Base-by-base conservation (phyloP, 2,329 filamentous ascomycete species). In the Colletotrichum paranaense region DNA sequence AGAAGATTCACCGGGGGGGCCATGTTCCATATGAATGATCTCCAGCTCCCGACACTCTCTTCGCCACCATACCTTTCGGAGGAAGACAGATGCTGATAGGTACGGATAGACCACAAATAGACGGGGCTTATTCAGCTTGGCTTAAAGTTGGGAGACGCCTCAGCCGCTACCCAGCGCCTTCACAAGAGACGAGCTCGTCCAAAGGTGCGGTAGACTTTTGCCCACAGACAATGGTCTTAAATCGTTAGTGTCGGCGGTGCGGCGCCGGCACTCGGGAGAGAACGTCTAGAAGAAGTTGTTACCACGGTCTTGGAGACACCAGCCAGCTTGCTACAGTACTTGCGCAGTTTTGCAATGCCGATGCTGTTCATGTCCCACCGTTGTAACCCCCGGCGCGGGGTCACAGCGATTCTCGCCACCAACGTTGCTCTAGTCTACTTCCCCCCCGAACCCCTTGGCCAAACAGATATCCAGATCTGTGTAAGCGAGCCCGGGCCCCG, bases 21-120 rank as follows among this genome's bases (percentile, higher is more conserved):
- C 66, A 14, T 68, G 57, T 30, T 49, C 57, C 30, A 56, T 46
- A 46, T 42, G 66, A 46, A 28, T 55, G 66, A 68, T 68, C 66
- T 46, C 30, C 58, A 9, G 32, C 32, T 62, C 57, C 66, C 66
- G 57, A 56, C 32, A 42, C 30, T 55, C 66, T 67, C 28, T 35
- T 32, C 26, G 56, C 56, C 22, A 24, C 49, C 19, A 12, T 24
- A 8, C 9, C 19, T 24, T 12, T 53, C 8, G 7, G 8, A 53
- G n/a, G n/a, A 53, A 24, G 49, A 53, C 19, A 53, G 38, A 42
- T 6, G 6, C 14, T 42, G 38, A 42, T 42, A 42, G 38, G 38
- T 42, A 42, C 38, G 38, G 38, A 42, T 42, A 42, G 16, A 19
- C 16, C 8, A 42, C 14, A 14, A 7, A 42, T 7, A 42, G 38